Evolutionary conservation across 2,329 filamentous ascomycete species (phyloP).

Genomic region (Thermothelomyces thermophilus): DNA sequence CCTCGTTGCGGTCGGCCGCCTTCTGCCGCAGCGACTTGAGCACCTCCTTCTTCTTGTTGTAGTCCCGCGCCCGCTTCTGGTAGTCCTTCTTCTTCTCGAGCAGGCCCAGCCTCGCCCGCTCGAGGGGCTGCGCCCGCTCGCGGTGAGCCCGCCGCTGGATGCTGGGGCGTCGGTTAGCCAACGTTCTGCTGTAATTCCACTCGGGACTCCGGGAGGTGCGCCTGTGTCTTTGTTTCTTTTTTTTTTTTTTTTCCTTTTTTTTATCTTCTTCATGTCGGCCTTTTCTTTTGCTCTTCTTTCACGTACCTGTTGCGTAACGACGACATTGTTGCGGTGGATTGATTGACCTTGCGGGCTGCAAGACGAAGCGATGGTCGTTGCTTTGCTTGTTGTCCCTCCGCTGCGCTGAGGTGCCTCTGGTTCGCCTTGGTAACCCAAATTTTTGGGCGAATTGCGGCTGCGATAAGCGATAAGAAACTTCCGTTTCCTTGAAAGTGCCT

Average conservation of each 20-base stretch:
- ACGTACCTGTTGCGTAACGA: conserved; percentile 25
- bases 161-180: conserved; percentile 15
- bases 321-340: conserved; percentile 19
- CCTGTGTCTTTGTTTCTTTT: background rate
- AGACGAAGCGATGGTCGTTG: too few relatives aligned
- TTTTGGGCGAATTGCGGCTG: background rate
- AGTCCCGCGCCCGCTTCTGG: conserved; percentile 57
- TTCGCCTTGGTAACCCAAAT: conserved; percentile 6
- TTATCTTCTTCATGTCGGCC: too few relatives aligned
- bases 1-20: conserved; percentile 59
- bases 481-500: too few relatives aligned
- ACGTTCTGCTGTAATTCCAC: too few relatives aligned
- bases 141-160: conserved; percentile 56
- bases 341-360: background rate
- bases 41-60: conserved; percentile 57
- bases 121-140: conserved; percentile 80
- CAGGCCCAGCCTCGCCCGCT: conserved; percentile 79
- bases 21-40: conserved; percentile 55
- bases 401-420: too few relatives aligned
- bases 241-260: too few relatives aligned
- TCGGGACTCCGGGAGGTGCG: too few relatives aligned
- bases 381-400: background rate
- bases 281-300: too few relatives aligned
- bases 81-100: conserved; percentile 93
- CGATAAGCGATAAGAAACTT: conserved; percentile 15